phyloP scores from a whole-genome alignment of 225 moss, liverwort and hornwort genomes.

The Neckera pumila region DNA sequence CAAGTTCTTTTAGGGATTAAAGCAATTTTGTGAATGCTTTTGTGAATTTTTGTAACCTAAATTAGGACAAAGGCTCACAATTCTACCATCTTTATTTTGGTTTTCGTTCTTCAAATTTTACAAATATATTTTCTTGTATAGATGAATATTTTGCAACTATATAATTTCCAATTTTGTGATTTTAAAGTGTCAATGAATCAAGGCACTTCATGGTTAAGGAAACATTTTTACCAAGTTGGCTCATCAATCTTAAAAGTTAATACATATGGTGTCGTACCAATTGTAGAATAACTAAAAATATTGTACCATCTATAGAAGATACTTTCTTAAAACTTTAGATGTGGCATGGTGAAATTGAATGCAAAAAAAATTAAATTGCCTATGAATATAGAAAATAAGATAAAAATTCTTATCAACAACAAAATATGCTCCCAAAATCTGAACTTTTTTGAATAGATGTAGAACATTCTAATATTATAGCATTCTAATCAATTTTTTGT shows the following conservation, averaged over 20 bases:
- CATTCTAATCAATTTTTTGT: neutral
- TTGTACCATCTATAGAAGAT: accelerated
- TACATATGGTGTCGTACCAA: too few relatives aligned
- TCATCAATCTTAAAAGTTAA: too few relatives aligned
- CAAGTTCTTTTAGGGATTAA: neutral
- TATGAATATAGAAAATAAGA: accelerated
- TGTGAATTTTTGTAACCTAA: neutral
- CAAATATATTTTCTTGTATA: accelerated
- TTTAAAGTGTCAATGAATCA: neutral
- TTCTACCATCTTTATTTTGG: too few relatives aligned
- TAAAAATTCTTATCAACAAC: neutral
- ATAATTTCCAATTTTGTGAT: neutral
- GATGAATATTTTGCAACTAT: neutral
- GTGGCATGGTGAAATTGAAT: neutral
- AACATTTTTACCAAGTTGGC: accelerated
- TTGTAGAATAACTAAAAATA: neutral
- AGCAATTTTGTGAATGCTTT: neutral
- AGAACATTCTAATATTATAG: neutral
- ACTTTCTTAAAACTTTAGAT: neutral
- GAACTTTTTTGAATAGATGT: neutral
- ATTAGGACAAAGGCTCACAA: accelerated
- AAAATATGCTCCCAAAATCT: neutral
- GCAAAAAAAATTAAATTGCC: neutral
- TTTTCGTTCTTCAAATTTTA: neutral
- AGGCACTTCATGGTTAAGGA: too few relatives aligned